Evolutionary conservation across 345 rosid genomes (phyloP), one percentile per base, ranked within the genome.

Genomic region (Sonneratia caseolaris): DNA sequence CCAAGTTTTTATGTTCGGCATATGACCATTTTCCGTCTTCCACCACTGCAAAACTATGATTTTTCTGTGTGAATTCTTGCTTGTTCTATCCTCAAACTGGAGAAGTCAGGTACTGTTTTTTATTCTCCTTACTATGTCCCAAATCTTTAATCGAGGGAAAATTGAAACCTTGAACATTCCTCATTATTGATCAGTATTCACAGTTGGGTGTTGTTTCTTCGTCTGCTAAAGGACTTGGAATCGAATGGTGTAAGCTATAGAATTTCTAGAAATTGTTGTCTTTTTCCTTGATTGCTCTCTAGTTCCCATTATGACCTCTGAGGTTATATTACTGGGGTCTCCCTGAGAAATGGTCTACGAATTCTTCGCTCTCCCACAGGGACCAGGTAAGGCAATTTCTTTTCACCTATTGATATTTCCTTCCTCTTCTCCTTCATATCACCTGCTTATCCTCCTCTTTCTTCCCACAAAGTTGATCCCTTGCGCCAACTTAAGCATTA

Each of bases 161-260:
- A 78, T 83, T 94, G 77, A 87, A 74, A 82, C 55, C 77, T 38
- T 97, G 99, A 61, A 90, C 86, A 3, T 86, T 92, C 24, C 90
- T 94, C 57, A 77, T 90, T 47, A 87, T 91, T n/a, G 97, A 94
- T 70, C 93, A 95, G 65, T 91, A 94, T 76, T 91, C 96, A 1
- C 90, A 88, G 76, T 90, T 96, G 40, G 95, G 96, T 45, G 96
- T 90, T 48, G 96, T 93, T 56, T 91, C 91, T 83, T 90, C 97
- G 6, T 79, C 93, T 73, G 97, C 97, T 56, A 91, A 91, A 84
- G 98, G 97, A 76, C 90, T 94, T 15, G 82, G 79, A 79, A 43
- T 88, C 35, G 88, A 86, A 18, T 91, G 96, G 97, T 90, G 96
- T 79, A 90, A 94, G 91, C 91, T 88, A 59, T 81, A 74, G 48